Base-by-base conservation (phyloP, 805 yeast species). In the Kodamaea kaohsiungensis region DNA sequence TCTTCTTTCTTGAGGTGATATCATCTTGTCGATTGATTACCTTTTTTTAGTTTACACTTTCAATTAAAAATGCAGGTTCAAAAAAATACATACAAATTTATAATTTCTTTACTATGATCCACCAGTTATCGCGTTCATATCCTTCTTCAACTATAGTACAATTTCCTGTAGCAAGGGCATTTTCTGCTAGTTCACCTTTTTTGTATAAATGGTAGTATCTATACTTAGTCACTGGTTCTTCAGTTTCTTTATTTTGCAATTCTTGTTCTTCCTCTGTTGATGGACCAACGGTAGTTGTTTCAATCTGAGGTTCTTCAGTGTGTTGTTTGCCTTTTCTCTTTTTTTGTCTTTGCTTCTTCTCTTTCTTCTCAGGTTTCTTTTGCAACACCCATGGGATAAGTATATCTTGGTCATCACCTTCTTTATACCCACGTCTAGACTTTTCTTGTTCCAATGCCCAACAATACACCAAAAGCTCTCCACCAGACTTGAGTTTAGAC, bases 391-490 rank as follows among this genome's bases (percentile, higher is more conserved):
- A 95, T 0, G 99, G 99, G 16, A 95, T 97, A 62, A 95, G 71
- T 1, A 93, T 89, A 66, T 95, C 99, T 67, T 90, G 98, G 52
- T 88, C 91, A 83, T 88, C 91, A 9, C 96, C 96, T 60, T 85
- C 92, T 59, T 88, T 86, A 72, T 91, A 95, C 0, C 98, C 98
- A 62, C 98, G 79, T 60, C 98, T 78, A 0, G 96, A 88, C 19
- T 77, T 80, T 54, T 86, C 88, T 68, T 95, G 99, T 60, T 95
- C 99, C 51, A 95, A 70, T 0, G 99, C 99, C 99, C 99, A 95
- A 51, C 96, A 96, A 67, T 93, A 95, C 7, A 95, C 81, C 62
- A 95, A 72, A 0, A 90, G 88, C 51, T 79, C 81, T 1, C 96
- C 97, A 0, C 84, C 84, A 0, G 58, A 52, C 43, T 68, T 76